These are phyloP conservation scores for Lolium rigidum DNA, from an alignment of 176 grass and related monocot genomes.

Conservation along the genomic window DNA sequence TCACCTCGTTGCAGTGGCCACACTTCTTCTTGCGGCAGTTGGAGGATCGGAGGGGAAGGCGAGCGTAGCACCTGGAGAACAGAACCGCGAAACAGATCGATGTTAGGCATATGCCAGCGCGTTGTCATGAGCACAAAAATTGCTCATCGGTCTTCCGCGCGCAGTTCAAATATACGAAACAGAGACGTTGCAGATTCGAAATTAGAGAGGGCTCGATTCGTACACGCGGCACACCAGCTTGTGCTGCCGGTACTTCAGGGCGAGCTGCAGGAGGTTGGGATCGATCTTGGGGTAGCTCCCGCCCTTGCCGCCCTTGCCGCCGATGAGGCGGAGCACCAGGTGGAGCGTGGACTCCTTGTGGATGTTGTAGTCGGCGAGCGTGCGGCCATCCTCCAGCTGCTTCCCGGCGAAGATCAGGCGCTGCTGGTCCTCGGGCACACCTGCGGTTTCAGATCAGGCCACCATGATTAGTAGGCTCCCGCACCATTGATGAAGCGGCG, in stretches of 20 bases:
- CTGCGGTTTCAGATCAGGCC: background rate
- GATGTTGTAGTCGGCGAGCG: conserved; percentile 88
- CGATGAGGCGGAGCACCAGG: conserved; percentile 78
- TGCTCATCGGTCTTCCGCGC: background rate
- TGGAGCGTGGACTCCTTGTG: conserved; percentile 93
- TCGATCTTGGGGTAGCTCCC: conserved; percentile 2
- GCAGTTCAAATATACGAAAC: background rate
- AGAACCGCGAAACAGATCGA: background rate
- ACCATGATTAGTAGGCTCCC: background rate
- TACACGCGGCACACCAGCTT: conserved; percentile 2
- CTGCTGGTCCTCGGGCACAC: conserved; percentile 66
- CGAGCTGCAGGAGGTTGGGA: conserved; percentile 22
- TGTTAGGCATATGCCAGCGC: background rate
- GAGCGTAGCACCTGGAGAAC: conserved; percentile 20
- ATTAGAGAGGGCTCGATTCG: background rate
- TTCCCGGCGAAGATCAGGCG: conserved; percentile 89
- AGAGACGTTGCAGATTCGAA: background rate
- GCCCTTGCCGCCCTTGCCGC: conserved; percentile 49
- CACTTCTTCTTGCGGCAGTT: conserved; percentile 34
- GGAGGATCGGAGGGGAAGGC: background rate
- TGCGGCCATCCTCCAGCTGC: conserved; percentile 90
- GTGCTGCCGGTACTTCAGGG: conserved; percentile 13
- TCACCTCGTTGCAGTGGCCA: conserved; percentile 27
- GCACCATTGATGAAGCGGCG: background rate
- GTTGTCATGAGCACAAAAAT: background rate